Evolutionary conservation across 2,329 filamentous ascomycete species (phyloP).

Genomic region (Stenocarpella maydis): DNA sequence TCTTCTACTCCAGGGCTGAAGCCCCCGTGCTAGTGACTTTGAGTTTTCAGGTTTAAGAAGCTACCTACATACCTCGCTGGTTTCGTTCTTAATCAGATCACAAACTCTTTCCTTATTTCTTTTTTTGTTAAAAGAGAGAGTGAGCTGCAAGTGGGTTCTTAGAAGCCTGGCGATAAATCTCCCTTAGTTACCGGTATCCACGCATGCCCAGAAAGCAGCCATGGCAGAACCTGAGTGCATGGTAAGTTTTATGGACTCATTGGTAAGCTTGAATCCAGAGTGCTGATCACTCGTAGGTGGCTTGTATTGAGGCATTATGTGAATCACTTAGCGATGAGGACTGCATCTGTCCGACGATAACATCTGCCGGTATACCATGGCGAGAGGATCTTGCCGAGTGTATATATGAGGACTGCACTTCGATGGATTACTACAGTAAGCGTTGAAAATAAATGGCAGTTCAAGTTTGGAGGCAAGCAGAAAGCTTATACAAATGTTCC

Average conservation of each 20-base stretch:
- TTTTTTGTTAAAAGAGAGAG: too few relatives aligned
- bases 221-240: not conserved
- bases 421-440: not conserved
- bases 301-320: not conserved
- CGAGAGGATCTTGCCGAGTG: not conserved
- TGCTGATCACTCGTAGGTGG: not conserved
- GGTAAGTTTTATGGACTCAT: not conserved
- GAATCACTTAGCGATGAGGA: not conserved
- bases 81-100: too few relatives aligned
- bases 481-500: not conserved
- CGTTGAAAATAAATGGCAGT: not conserved
- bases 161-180: too few relatives aligned
- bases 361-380: not conserved
- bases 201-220: not conserved
- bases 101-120: too few relatives aligned
- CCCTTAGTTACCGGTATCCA: not conserved
- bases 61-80: not conserved
- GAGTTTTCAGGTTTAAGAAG: not conserved
- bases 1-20: too few relatives aligned
- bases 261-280: not conserved
- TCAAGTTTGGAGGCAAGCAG: not conserved
- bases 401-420: not conserved
- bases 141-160: too few relatives aligned
- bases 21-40: not conserved
- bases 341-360: conserved; percentile 14